Evolutionary conservation across 2,329 filamentous ascomycete species (phyloP).

Genomic region (Pseudofabraea citricarpa): DNA sequence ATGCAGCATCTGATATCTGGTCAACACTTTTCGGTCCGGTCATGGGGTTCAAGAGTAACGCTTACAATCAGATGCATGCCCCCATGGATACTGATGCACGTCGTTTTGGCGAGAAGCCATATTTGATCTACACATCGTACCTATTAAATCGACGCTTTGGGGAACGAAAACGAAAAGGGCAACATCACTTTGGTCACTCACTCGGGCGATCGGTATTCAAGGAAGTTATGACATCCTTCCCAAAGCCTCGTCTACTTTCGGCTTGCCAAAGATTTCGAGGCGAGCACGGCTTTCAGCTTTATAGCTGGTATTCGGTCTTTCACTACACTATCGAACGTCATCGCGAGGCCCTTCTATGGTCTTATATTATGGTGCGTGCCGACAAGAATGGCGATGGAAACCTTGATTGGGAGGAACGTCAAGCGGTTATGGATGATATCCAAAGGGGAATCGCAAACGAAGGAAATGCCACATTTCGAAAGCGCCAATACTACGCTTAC

Average conservation of each 20-base stretch:
- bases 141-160: slow-evolving; percentile 39
- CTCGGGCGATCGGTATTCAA: slow-evolving; percentile 33
- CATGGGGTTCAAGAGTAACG: slow-evolving; percentile 37
- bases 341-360: slow-evolving; percentile 37
- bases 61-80: slow-evolving; percentile 33
- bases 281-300: slow-evolving; percentile 37
- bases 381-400: slow-evolving; percentile 34
- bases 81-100: slow-evolving; percentile 23
- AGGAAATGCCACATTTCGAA: slow-evolving; percentile 25
- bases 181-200: slow-evolving; percentile 38
- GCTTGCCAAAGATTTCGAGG: slow-evolving; percentile 37
- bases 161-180: slow-evolving; percentile 37
- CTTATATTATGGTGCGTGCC: slow-evolving; percentile 34
- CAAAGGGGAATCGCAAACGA: slow-evolving; percentile 31
- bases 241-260: slow-evolving; percentile 33
- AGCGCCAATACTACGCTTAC: slow-evolving; percentile 35
- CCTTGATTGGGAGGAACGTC: slow-evolving; percentile 34
- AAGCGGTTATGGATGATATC: slow-evolving; percentile 31
- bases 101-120: slow-evolving; percentile 39
- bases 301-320: slow-evolving; percentile 37
- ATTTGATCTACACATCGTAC: slow-evolving; percentile 39
- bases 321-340: slow-evolving; percentile 40
- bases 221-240: slow-evolving; percentile 37
- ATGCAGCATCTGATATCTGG: slow-evolving; percentile 37
- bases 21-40: slow-evolving; percentile 37